Percentiles rank a stretch among this genome's conserved stretches.
phyloP scores from a whole-genome alignment of 345 rosid genomes.

The Erodium maritimum region DNA sequence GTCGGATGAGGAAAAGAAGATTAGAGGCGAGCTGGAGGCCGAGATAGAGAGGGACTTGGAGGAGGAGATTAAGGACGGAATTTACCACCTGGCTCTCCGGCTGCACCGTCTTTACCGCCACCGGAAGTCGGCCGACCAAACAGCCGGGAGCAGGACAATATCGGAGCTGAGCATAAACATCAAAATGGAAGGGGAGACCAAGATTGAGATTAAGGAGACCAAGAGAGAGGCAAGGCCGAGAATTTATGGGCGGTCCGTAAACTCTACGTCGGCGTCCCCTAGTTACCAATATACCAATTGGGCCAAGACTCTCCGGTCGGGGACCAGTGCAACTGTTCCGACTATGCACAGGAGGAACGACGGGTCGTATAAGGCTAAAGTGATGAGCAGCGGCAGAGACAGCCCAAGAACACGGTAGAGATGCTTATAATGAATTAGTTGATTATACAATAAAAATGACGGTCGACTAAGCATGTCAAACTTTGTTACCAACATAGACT shows the following conservation, averaged over 20 bases:
- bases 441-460: too few relatives aligned
- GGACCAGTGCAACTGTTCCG: slow-evolving; percentile 6
- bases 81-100: slow-evolving; percentile 50
- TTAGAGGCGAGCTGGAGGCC: slow-evolving; percentile 55
- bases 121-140: slow-evolving; percentile 24
- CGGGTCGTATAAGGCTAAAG: neutral
- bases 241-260: slow-evolving; percentile 5
- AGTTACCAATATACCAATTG: slow-evolving; percentile 27
- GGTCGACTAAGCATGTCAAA: too few relatives aligned
- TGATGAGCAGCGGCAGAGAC: neutral
- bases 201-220: slow-evolving; percentile 51
- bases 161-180: slow-evolving; percentile 52
- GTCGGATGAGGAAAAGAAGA: slow-evolving; percentile 43
- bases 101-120: slow-evolving; percentile 53
- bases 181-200: slow-evolving; percentile 57
- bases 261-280: neutral
- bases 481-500: too few relatives aligned
- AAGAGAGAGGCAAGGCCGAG: slow-evolving; percentile 24
- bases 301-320: slow-evolving; percentile 35
- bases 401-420: neutral
- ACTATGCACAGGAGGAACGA: neutral
- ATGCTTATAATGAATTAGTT: too few relatives aligned
- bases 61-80: slow-evolving; percentile 67
- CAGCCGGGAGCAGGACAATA: slow-evolving; percentile 18
- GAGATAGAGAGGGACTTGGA: slow-evolving; percentile 65